Percentiles rank a stretch among this genome's conserved stretches.
These are phyloP conservation scores for Colletotrichum simmondsii DNA, from an alignment of 2,329 filamentous ascomycete genomes.

Conservation along the genomic window DNA sequence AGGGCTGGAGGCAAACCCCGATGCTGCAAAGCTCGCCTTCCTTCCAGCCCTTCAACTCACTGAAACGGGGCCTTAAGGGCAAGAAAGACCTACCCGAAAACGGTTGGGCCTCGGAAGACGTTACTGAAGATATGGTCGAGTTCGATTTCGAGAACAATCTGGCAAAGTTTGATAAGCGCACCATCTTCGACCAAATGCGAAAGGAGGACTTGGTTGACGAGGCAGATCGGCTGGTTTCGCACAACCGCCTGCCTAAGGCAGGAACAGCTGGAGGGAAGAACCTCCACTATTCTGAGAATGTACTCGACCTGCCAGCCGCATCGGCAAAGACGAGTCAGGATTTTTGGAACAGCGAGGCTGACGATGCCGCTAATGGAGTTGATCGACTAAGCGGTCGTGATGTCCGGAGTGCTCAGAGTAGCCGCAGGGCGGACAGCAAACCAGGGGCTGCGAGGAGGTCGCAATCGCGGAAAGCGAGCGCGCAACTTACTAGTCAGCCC, in stretches of 20 bases:
- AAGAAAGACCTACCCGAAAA: conserved; percentile 65
- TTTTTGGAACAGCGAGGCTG: conserved; percentile 81
- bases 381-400: conserved; percentile 63
- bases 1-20: conserved; percentile 70
- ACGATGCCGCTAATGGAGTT: conserved; percentile 63
- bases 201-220: conserved; percentile 91
- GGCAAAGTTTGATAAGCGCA: conserved; percentile 94
- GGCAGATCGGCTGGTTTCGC: conserved; percentile 87
- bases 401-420: conserved; percentile 60
- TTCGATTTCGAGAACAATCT: conserved; percentile 93
- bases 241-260: conserved; percentile 79
- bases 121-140: conserved; percentile 92
- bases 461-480: conserved; percentile 68
- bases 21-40: conserved; percentile 69
- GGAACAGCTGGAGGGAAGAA: conserved; percentile 88
- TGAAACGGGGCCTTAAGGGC: conserved; percentile 66
- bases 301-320: conserved; percentile 72
- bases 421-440: conserved; percentile 64
- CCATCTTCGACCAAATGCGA: conserved; percentile 90
- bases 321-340: conserved; percentile 56
- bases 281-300: conserved; percentile 90
- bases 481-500: conserved; percentile 49
- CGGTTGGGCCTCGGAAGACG: conserved; percentile 96
- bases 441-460: conserved; percentile 59
- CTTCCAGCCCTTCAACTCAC: conserved; percentile 70